These are phyloP conservation scores for Lodderomyces parapsilosis DNA, from an alignment of 1,139 yeast genomes.

Conservation along the genomic window DNA sequence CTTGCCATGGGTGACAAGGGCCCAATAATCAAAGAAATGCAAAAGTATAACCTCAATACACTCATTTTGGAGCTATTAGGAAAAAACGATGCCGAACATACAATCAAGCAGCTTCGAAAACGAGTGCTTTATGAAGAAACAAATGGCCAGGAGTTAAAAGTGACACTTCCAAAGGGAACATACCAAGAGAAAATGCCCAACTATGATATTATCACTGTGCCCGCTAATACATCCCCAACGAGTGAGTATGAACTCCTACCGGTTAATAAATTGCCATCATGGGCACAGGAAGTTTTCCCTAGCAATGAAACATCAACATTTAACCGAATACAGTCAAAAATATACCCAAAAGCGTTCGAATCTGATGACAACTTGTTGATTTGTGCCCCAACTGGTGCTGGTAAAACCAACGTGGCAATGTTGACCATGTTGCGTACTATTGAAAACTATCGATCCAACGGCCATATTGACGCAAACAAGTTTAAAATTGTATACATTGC, in stretches of 20 bases:
- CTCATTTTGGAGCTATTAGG: conserved; percentile 15
- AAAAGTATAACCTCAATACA: conserved; percentile 18
- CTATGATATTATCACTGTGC: conserved; percentile 88
- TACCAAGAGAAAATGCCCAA: conserved; percentile 68
- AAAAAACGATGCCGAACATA: conserved; percentile 18
- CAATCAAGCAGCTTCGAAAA: conserved; percentile 14
- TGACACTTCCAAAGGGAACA: conserved; percentile 80
- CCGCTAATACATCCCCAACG: conserved; percentile 59
- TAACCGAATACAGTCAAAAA: conserved; percentile 82
- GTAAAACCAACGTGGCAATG: conserved; percentile 95
- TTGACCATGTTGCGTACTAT: conserved; percentile 67
- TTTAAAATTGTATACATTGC: conserved; percentile 90
- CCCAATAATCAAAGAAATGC: conserved; percentile 26
- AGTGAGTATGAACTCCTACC: conserved; percentile 53
- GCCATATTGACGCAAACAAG: conserved; percentile 51
- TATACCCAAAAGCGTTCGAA: conserved; percentile 73
- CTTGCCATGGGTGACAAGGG: conserved; percentile 32
- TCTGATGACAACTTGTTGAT: conserved; percentile 71
- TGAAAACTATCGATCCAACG: conserved; percentile 48
- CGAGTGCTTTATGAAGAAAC: conserved; percentile 8
- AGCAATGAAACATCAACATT: conserved; percentile 61
- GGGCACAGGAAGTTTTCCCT: conserved; percentile 83
- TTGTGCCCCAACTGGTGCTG: conserved; percentile 99
- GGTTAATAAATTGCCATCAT: conserved; percentile 66
- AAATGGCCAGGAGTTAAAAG: conserved; percentile 28